These are phyloP conservation scores for Geranium incanum DNA, from an alignment of 441 rosid genomes.

Conservation along the genomic window DNA sequence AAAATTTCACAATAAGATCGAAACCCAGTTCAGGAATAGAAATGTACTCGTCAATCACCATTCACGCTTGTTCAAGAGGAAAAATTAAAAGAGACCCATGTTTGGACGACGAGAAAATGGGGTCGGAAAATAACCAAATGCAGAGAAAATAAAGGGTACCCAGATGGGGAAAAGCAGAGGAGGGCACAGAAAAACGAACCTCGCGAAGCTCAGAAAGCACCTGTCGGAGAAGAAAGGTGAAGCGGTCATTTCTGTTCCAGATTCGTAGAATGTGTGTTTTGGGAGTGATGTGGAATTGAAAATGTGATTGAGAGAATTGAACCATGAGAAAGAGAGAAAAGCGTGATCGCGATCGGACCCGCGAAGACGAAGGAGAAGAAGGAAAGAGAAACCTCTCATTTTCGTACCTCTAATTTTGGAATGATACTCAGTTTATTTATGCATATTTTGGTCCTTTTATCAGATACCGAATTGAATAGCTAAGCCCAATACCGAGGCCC, in stretches of 20 bases:
- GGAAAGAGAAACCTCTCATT: conserved; percentile 19
- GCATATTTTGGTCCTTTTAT: too few relatives aligned
- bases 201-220: background rate
- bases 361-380: conserved; percentile 35
- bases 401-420: background rate
- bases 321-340: conserved; percentile 36
- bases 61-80: conserved; percentile 18
- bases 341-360: conserved; percentile 39
- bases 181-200: conserved; percentile 3
- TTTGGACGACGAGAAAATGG: background rate
- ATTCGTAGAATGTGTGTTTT: background rate
- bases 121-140: too few relatives aligned
- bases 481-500: too few relatives aligned
- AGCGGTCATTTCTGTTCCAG: background rate
- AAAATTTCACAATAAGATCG: conserved; percentile 10
- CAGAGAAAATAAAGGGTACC: background rate
- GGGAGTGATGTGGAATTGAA: conserved; percentile 13
- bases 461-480: too few relatives aligned
- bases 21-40: conserved; percentile 20
- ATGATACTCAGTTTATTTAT: background rate
- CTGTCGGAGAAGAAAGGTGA: background rate
- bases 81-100: background rate
- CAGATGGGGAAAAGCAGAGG: conserved; percentile 4
- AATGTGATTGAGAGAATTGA: conserved; percentile 20
- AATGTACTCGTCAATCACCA: background rate